These are phyloP conservation scores for Meyerozyma smithsonii DNA, from an alignment of 1,139 yeast species.

Conservation along the genomic window DNA sequence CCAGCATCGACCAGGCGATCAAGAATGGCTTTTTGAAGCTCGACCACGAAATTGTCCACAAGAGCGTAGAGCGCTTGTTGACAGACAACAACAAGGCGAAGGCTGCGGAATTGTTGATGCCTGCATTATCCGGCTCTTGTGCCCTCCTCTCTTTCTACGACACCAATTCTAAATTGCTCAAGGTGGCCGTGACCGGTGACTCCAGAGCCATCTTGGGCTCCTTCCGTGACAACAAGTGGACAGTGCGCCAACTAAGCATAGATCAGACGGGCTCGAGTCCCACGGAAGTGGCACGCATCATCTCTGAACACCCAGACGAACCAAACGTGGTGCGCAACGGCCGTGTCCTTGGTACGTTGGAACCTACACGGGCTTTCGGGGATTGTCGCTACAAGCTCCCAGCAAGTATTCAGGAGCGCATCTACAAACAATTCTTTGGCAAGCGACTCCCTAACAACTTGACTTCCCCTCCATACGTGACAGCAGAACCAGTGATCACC, in stretches of 20 bases:
- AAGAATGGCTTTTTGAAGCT: slow-evolving; percentile 74
- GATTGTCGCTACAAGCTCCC: slow-evolving; percentile 90
- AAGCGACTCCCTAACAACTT: slow-evolving; percentile 74
- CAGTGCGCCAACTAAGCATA: slow-evolving; percentile 77
- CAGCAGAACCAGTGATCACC: slow-evolving; percentile 92
- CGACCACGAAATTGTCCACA: slow-evolving; percentile 82
- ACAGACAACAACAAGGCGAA: slow-evolving; percentile 53
- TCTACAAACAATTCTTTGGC: slow-evolving; percentile 78
- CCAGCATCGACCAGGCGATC: slow-evolving; percentile 74
- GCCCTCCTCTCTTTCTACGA: slow-evolving; percentile 86
- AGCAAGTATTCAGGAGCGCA: slow-evolving; percentile 64
- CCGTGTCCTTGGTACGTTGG: slow-evolving; percentile 88
- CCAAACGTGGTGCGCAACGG: slow-evolving; percentile 81
- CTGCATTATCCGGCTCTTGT: slow-evolving; percentile 95
- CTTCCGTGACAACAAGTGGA: slow-evolving; percentile 70
- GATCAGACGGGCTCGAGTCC: slow-evolving; percentile 96
- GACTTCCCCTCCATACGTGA: slow-evolving; percentile 92
- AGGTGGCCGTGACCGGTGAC: slow-evolving; percentile 96
- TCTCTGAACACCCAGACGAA: slow-evolving; percentile 89
- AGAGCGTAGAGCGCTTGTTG: slow-evolving; percentile 65
- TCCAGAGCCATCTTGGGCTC: slow-evolving; percentile 89
- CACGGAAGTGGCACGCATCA: slow-evolving; percentile 78
- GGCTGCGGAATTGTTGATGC: slow-evolving; percentile 77
- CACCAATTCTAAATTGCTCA: slow-evolving; percentile 61
- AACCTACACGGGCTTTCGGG: slow-evolving; percentile 96